Evolutionary conservation across 768 basidiomycete genomes (phyloP), one percentile per base, ranked within the genome.

Genomic region (Saitozyma sp.): DNA sequence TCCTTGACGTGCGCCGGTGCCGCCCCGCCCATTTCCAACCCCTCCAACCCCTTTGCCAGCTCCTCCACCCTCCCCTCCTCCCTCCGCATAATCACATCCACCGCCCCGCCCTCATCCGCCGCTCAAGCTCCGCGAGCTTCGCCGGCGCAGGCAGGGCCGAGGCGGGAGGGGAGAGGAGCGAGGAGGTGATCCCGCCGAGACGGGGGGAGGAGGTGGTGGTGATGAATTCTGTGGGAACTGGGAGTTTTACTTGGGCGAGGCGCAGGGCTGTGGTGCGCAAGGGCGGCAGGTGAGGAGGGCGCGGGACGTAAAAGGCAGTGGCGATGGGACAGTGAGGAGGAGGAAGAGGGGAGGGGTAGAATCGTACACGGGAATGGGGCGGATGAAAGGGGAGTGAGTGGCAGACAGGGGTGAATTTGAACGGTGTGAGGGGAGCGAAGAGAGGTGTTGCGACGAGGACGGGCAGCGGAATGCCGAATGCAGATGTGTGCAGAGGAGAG

Each of bases 171-270:
- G 39, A 29, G 8, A 76, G 64, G 2, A 29, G 11, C 8, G 69
- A 43, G 40, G 57, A 53, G 43, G 72, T 58, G 45, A 76, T 60
- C 11, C 45, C 39, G 9, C 78, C 78, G 6, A 77, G 66, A 20
- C 92, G 86, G 45, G 93, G 88, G 4, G 87, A 87, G 0, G 89
- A 82, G 11, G 82, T 75, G 11, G 84, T 83, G 64, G 82, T 84
- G 64, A 97, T 88, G 78, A 97, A 92, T 76, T 97, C 94, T 80
- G 90, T 91, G 54, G 83, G 83, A 0, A 90, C 88, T 0, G 95
- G 94, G 13, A 98, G 84, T 77, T 93, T 95, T 45, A 85, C 86
- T 16, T 89, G 84, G n/a, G 91, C 94, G 64, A 90, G 87, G 38
- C 90, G 88, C 51, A 98, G 85, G 14, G 91, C 94, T 96, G 62